Conservation (phyloP, 768 basidiomycete genomes). For the Candolleomyces efflorescens region DNA sequence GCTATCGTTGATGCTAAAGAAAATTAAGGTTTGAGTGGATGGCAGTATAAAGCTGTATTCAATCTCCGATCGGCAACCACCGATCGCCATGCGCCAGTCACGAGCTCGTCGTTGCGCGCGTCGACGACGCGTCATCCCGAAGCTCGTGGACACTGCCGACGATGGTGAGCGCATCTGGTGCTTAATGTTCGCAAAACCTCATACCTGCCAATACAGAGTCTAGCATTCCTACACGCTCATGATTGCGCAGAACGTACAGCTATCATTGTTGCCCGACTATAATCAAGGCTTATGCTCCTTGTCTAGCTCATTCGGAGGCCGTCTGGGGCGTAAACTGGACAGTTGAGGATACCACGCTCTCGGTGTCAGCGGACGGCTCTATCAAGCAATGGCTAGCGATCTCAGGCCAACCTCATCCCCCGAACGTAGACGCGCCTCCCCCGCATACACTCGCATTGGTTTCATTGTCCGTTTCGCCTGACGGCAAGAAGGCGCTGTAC, state of each 20-base stretch:
- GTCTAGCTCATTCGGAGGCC: constrained; percentile 71
- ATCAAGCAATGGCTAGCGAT: constrained; percentile 69
- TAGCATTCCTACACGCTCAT: constrained; percentile 68
- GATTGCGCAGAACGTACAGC: constrained; percentile 74
- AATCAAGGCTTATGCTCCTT: constrained; percentile 25
- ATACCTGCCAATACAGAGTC: constrained; percentile 41
- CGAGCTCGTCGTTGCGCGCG: constrained; percentile 13
- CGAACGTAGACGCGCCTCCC: constrained; percentile 47
- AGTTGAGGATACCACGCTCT: constrained; percentile 55
- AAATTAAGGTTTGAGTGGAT: constrained; percentile 42
- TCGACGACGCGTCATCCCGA: constrained; percentile 19
- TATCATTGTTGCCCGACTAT: constrained; percentile 22
- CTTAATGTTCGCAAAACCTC: not conserved
- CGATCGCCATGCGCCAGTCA: constrained; percentile 19
- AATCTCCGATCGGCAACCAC: constrained; percentile 51
- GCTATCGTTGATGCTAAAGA: constrained; percentile 85
- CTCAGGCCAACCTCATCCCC: constrained; percentile 55
- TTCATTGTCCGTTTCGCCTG: constrained; percentile 67
- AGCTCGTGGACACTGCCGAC: constrained; percentile 3
- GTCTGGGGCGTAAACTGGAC: constrained; percentile 81
- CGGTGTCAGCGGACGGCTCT: constrained; percentile 74
- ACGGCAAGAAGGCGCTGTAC: constrained; percentile 64
- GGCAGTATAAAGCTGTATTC: constrained; percentile 30
- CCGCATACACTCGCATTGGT: constrained; percentile 85
- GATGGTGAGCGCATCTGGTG: constrained; percentile 24